Percentiles rank a stretch among this genome's conserved stretches.
These are phyloP conservation scores for Trichosporon faecale DNA, from an alignment of 1,284 basidiomycete species.

Conservation along the genomic window DNA sequence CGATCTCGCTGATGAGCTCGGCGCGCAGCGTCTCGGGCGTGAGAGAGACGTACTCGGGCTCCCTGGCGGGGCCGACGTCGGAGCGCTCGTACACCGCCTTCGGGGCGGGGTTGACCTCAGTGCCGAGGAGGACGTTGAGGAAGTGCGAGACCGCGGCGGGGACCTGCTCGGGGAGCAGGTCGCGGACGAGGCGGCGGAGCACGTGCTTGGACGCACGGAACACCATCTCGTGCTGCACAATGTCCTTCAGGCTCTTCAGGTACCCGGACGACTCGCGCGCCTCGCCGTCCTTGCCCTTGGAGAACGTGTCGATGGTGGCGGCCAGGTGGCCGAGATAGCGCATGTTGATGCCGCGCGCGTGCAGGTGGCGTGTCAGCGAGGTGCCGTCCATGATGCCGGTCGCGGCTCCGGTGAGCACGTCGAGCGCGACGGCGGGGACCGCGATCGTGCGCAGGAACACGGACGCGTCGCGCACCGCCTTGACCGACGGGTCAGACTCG, in stretches of 20 bases:
- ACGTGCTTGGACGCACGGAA: slow-evolving; percentile 58
- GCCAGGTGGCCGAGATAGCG: slow-evolving; percentile 58
- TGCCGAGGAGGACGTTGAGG: slow-evolving; percentile 60
- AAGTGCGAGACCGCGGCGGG: slow-evolving; percentile 57
- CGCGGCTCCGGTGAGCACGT: slow-evolving; percentile 54
- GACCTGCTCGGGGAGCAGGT: slow-evolving; percentile 50
- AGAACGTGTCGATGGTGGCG: slow-evolving; percentile 51
- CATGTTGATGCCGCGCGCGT: slow-evolving; percentile 60
- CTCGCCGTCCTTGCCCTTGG: slow-evolving; percentile 40
- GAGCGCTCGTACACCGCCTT: slow-evolving; percentile 49
- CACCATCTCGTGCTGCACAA: slow-evolving; percentile 59
- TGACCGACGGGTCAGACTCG: slow-evolving; percentile 55
- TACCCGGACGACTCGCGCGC: slow-evolving; percentile 36
- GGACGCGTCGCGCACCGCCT: slow-evolving; percentile 57
- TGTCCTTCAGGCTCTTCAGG: slow-evolving; percentile 46
- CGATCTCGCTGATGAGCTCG: slow-evolving; percentile 52
- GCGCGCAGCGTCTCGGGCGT: slow-evolving; percentile 54
- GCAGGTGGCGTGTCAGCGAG: slow-evolving; percentile 56
- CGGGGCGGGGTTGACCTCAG: slow-evolving; percentile 52
- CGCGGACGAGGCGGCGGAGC: slow-evolving; percentile 52
- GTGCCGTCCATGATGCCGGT: slow-evolving; percentile 56
- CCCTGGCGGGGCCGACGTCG: slow-evolving; percentile 33
- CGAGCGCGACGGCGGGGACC: slow-evolving; percentile 55
- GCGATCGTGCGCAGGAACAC: slow-evolving; percentile 55
- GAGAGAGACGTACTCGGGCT: slow-evolving; percentile 54